These are phyloP conservation scores for Yarrowia sp. DNA, from an alignment of 805 yeast genomes.

Conservation along the genomic window DNA sequence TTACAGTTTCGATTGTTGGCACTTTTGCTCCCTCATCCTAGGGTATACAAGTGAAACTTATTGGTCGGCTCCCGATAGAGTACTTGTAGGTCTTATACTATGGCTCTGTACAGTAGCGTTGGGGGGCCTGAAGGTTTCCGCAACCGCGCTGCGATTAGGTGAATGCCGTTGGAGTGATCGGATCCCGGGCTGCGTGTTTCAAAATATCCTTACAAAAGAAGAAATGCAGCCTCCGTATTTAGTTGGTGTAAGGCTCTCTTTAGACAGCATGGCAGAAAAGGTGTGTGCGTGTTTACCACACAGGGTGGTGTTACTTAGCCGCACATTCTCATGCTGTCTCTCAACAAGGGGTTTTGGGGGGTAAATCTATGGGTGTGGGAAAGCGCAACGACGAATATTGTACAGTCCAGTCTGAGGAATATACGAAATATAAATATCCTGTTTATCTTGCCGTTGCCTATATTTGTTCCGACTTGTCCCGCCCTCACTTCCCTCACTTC, in stretches of 20 bases:
- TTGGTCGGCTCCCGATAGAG: conserved; percentile 1
- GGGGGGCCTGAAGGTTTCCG: neutral
- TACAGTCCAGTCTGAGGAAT: neutral
- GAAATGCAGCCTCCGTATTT: neutral
- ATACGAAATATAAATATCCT: neutral
- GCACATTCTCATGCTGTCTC: neutral
- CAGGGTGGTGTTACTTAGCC: neutral
- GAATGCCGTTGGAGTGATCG: neutral
- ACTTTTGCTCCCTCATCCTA: neutral
- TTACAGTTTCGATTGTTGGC: conserved; percentile 1
- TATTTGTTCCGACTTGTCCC: neutral
- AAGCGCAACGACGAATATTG: neutral
- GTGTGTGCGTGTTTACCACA: neutral
- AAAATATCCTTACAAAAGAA: neutral
- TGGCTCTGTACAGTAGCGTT: too few species aligned
- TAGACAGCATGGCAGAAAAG: neutral
- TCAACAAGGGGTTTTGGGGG: neutral
- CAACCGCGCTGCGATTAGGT: neutral
- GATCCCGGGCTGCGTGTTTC: neutral
- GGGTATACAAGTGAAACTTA: neutral
- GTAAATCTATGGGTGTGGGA: too few species aligned
- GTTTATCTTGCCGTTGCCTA: neutral
- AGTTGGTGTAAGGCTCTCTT: neutral
- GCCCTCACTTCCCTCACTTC: neutral
- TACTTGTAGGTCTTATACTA: neutral